These are phyloP conservation scores for Auriscalpium orientale DNA, from an alignment of 768 basidiomycete species.

Conservation along the genomic window DNA sequence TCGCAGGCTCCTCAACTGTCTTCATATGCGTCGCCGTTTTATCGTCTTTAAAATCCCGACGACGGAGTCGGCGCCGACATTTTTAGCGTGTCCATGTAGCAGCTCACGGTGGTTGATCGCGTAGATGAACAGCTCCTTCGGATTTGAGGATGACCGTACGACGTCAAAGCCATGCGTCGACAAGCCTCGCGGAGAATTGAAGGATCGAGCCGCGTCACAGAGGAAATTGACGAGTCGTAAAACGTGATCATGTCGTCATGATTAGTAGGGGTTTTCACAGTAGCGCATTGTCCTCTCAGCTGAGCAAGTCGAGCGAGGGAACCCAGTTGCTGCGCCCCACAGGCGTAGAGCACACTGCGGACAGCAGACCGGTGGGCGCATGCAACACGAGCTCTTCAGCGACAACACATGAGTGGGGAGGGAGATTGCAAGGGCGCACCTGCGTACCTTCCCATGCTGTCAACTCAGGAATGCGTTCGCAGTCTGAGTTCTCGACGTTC, in stretches of 20 bases:
- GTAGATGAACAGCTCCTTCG: constrained; percentile 51
- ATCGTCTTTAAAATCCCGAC: constrained; percentile 62
- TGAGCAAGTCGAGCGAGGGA: constrained; percentile 33
- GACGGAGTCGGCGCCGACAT: constrained; percentile 61
- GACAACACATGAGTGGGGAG: not conserved
- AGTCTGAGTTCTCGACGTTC: constrained; percentile 40
- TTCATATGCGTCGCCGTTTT: constrained; percentile 41
- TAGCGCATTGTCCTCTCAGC: constrained; percentile 31
- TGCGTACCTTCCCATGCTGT: constrained; percentile 59
- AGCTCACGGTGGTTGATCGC: constrained; percentile 67
- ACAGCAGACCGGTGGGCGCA: constrained; percentile 46
- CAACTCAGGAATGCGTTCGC: constrained; percentile 43
- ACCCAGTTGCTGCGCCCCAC: constrained; percentile 43
- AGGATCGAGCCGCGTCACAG: constrained; percentile 37
- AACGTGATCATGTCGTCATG: constrained; percentile 50
- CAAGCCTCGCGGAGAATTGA: constrained; percentile 33
- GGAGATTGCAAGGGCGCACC: not conserved
- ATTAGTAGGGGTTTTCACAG: too few relatives aligned
- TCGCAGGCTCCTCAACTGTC: constrained; percentile 50
- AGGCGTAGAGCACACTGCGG: constrained; percentile 55
- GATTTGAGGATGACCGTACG: constrained; percentile 41
- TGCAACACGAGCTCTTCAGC: constrained; percentile 53
- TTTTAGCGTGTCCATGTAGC: constrained; percentile 25
- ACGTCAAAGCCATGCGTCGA: constrained; percentile 66
- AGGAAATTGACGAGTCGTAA: constrained; percentile 43